Evolutionary conservation across 768 basidiomycete species (phyloP).

Genomic region (Suillus variegatus): DNA sequence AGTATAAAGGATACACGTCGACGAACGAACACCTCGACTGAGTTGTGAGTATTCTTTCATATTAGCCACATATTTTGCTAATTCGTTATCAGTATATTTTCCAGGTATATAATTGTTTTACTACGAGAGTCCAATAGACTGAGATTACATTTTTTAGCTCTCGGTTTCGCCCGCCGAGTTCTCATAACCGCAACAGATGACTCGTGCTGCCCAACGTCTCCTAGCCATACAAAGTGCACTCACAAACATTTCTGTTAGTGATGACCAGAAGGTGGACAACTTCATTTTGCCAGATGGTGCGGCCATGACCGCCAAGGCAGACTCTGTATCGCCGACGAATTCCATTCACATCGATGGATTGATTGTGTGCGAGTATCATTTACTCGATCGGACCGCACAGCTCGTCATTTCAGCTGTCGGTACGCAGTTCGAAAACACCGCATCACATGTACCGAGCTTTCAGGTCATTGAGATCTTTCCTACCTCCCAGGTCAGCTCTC

Average conservation of each 20-base stretch:
- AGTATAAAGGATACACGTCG: too few relatives aligned
- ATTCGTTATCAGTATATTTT: too few relatives aligned
- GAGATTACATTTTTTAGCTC: too few relatives aligned
- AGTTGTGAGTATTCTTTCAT: too few relatives aligned
- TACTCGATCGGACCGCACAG: constrained; percentile 12
- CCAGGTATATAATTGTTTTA: too few relatives aligned
- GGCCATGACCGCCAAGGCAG: constrained; percentile 5
- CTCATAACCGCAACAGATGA: constrained; percentile 8
- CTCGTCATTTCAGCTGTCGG: constrained; percentile 22
- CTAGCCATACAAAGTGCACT: constrained; percentile 18
- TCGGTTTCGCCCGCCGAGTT: too few relatives aligned
- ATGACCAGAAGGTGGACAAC: background rate
- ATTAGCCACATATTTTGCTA: too few relatives aligned
- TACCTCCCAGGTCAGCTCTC: background rate
- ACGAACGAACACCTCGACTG: too few relatives aligned
- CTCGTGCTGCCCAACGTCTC: constrained; percentile 9
- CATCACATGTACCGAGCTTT: constrained; percentile 22
- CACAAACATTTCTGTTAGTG: background rate
- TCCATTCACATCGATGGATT: constrained; percentile 10
- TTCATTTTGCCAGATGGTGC: constrained; percentile 19
- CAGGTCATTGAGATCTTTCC: constrained; percentile 19
- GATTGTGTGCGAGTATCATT: constrained; percentile 15
- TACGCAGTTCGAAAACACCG: constrained; percentile 19
- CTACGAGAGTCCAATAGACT: too few relatives aligned
- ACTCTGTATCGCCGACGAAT: background rate